Evolutionary conservation across 1,139 yeast species (phyloP), one percentile per base, ranked within the genome.

Genomic region (Yamadazyma dendronema): DNA sequence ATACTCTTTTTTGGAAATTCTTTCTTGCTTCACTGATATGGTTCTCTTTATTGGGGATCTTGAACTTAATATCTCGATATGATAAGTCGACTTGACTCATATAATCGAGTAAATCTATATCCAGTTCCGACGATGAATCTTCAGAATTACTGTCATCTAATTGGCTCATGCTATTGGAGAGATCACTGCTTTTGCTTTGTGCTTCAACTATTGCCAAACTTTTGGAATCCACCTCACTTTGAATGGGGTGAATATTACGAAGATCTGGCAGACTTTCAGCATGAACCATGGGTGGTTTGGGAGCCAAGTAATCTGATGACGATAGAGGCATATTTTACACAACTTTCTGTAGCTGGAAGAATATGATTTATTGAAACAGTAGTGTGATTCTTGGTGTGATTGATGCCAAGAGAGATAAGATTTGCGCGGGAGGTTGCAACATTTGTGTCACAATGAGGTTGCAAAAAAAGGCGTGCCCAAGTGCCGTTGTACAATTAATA

Each of bases 81-180:
- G 42, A 28, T 29, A 29, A 28, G 33, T 49, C 49, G 12, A 41
- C 37, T 10, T 37, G 32, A 29, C 30, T 46, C 22, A 62, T 40
- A 42, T 49, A 46, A 11, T 56, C 54, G 11, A 62, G 45, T 30
- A 62, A 45, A 31, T 62, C 63, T 7, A 41, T 17, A 9, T 47
- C 50, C 23, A 31, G 25, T 23, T 41, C 45, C 11, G 40, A n/a
- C 6, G 8, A 7, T n/a, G 27, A 24, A 7, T 6, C 6, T 19
- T 19, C 33, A n/a, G 33, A 30, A 17, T 21, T 21, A 28, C 17
- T 17, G 11, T 34, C 30, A n/a, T n/a, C n/a, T n/a, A n/a, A n/a
- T 11, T 14, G 9, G 30, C 14, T 30, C 19, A 19, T 31, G 28
- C 12, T 28, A 14, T 16, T 11, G 4, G 14, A 15, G 10, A 11